These are phyloP conservation scores for Pleurotus giganteus DNA, from an alignment of 768 basidiomycete genomes.

Conservation along the genomic window DNA sequence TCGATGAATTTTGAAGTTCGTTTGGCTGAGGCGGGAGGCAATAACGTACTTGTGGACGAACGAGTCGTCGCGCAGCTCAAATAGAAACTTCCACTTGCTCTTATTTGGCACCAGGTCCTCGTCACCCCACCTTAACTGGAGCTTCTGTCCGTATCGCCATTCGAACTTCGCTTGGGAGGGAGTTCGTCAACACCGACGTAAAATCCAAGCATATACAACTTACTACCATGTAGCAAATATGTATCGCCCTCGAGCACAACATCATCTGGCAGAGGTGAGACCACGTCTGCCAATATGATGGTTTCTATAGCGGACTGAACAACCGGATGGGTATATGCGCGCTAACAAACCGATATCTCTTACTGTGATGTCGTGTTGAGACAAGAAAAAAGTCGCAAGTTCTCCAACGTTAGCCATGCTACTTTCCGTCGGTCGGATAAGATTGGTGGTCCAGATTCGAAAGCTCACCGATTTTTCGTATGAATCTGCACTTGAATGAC, in stretches of 20 bases:
- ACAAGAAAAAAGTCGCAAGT: constrained; percentile 24
- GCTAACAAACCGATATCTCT: constrained; percentile 7
- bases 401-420: constrained; percentile 22
- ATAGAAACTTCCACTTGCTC: constrained; percentile 5
- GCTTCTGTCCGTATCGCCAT: not conserved
- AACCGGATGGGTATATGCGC: not conserved
- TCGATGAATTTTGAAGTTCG: not conserved
- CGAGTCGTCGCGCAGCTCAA: not conserved
- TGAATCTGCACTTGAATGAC: constrained; percentile 34
- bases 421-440: not conserved
- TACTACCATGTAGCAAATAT: constrained; percentile 29
- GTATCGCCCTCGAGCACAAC: constrained; percentile 28
- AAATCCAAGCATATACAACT: no score
- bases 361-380: constrained; percentile 36
- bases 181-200: not conserved
- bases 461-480: constrained; percentile 21
- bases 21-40: not conserved
- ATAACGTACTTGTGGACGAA: not conserved
- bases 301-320: constrained; percentile 32
- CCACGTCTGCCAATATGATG: constrained; percentile 28
- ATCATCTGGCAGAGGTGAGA: constrained; percentile 23
- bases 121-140: not conserved
- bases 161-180: not conserved
- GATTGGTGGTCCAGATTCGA: not conserved
- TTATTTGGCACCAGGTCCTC: not conserved